Percentiles rank a stretch among this genome's conserved stretches.
Conservation (phyloP, 2,329 filamentous ascomycete species). For the Phaeoacremonium minimum region DNA sequence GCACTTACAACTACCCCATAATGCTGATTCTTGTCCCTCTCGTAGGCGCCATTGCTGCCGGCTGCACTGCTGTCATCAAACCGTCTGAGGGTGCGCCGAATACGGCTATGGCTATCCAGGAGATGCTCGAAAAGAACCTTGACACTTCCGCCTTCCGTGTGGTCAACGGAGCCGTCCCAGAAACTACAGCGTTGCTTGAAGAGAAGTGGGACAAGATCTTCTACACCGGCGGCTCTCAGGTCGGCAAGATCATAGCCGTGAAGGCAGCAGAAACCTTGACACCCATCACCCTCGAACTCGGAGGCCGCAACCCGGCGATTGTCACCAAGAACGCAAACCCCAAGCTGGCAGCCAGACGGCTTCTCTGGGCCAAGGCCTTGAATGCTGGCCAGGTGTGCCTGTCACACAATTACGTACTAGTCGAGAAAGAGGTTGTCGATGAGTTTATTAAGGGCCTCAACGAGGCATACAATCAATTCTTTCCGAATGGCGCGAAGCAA, state of each 20-base stretch:
- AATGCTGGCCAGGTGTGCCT: constrained; percentile 92
- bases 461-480: constrained; percentile 69
- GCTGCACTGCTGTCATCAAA: constrained; percentile 87
- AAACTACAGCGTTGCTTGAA: constrained; percentile 77
- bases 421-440: constrained; percentile 70
- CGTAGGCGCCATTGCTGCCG: constrained; percentile 86
- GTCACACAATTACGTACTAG: constrained; percentile 85
- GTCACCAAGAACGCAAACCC: constrained; percentile 80
- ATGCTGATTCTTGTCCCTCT: constrained; percentile 74
- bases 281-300: constrained; percentile 84
- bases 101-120: constrained; percentile 73
- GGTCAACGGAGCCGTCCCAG: constrained; percentile 75
- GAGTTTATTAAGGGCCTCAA: constrained; percentile 73
- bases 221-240: constrained; percentile 78
- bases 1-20: constrained; percentile 91
- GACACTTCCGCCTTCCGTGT: constrained; percentile 73
- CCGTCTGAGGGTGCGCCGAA: constrained; percentile 79
- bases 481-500: constrained; percentile 74
- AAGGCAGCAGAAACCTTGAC: constrained; percentile 88
- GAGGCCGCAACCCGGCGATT: constrained; percentile 88
- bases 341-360: constrained; percentile 72
- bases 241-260: constrained; percentile 83
- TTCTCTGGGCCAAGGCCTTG: constrained; percentile 84
- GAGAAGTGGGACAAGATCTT: constrained; percentile 98
- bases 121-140: constrained; percentile 70